Conservation (phyloP, 352 stramenopile species). For the Phytophthora pseudosyringae region DNA sequence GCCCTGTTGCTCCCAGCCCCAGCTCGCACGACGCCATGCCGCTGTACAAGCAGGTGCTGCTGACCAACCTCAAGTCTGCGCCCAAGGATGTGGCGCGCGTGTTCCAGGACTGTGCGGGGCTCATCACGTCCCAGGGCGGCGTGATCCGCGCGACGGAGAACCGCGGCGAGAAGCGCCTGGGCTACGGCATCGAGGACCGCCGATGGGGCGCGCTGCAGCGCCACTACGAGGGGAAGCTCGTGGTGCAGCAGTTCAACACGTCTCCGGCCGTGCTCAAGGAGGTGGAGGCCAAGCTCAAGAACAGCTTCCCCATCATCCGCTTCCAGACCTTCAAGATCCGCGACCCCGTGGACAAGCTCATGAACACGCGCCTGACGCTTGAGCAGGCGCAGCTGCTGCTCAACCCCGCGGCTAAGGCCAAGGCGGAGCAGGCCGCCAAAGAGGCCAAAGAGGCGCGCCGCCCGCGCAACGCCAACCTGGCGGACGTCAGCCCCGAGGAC, state of each 20-base stretch:
- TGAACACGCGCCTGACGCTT: slow-evolving; percentile 82
- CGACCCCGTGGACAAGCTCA: slow-evolving; percentile 81
- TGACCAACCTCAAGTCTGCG: slow-evolving; percentile 89
- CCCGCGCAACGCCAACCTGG: slow-evolving; percentile 35
- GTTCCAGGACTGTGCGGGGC: slow-evolving; percentile 81
- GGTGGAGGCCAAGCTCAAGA: slow-evolving; percentile 85
- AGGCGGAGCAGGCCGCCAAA: slow-evolving; percentile 42
- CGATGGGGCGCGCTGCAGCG: slow-evolving; percentile 86
- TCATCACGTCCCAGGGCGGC: slow-evolving; percentile 73
- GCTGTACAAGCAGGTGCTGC: slow-evolving; percentile 90
- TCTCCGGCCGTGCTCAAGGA: slow-evolving; percentile 72
- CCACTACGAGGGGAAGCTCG: slow-evolving; percentile 86
- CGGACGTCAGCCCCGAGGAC: slow-evolving; percentile 51
- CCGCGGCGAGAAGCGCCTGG: slow-evolving; percentile 81
- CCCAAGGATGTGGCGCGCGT: slow-evolving; percentile 82
- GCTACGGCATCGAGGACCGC: slow-evolving; percentile 86
- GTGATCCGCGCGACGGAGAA: slow-evolving; percentile 84
- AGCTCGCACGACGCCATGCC: slow-evolving; percentile 51
- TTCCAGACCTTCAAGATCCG: slow-evolving; percentile 90
- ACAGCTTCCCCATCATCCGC: slow-evolving; percentile 85
- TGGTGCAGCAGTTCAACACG: slow-evolving; percentile 89
- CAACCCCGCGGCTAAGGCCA: slow-evolving; percentile 46
- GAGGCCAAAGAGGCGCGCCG: slow-evolving; percentile 43
- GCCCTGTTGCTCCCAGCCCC: background rate
- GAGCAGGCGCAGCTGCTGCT: slow-evolving; percentile 65